Percentiles rank a stretch among this genome's conserved stretches.
Conservation (phyloP, 2,329 filamentous ascomycete species). For the Aspergillus hiratsukae region DNA sequence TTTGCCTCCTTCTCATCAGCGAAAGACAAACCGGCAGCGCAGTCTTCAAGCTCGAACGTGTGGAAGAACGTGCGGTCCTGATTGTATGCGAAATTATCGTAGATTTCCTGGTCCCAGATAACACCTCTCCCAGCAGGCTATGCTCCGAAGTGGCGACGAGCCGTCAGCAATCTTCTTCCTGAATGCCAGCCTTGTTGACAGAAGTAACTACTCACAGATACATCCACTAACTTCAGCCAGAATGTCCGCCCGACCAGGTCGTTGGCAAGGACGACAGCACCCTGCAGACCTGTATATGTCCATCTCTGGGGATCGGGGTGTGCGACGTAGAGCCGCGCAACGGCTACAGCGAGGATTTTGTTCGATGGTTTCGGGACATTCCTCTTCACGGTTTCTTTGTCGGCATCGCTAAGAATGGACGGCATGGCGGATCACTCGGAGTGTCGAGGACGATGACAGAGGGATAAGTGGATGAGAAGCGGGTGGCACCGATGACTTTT, state of each 20-base stretch:
- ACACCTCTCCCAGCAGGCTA: slow-evolving; percentile 76
- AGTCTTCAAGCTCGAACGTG: slow-evolving; percentile 92
- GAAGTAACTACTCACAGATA: slow-evolving; percentile 66
- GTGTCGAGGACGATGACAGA: slow-evolving; percentile 6
- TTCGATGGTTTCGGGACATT: slow-evolving; percentile 89
- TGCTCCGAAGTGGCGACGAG: slow-evolving; percentile 1
- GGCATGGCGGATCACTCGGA: slow-evolving; percentile 40
- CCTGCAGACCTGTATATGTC: slow-evolving; percentile 91
- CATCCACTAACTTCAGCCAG: slow-evolving; percentile 96
- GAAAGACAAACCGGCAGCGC: slow-evolving; percentile 84
- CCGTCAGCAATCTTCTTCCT: slow-evolving; percentile 9
- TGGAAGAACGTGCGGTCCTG: slow-evolving; percentile 98
- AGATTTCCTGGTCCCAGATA: slow-evolving; percentile 97
- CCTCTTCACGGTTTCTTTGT: slow-evolving; percentile 95
- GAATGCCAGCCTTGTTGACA: not conserved
- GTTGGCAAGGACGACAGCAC: slow-evolving; percentile 84
- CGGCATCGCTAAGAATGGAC: slow-evolving; percentile 77
- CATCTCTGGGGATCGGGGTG: slow-evolving; percentile 82
- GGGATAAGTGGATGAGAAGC: slow-evolving; percentile 14
- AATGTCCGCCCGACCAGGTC: slow-evolving; percentile 93
- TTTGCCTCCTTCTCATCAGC: slow-evolving; percentile 96
- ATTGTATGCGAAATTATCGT: slow-evolving; percentile 91
- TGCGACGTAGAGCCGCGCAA: slow-evolving; percentile 88
- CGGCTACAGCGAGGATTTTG: slow-evolving; percentile 95
- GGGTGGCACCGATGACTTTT: slow-evolving; percentile 5